Conservation (phyloP, 176 grass and related monocot species). For the Phoenix dactylifera region DNA sequence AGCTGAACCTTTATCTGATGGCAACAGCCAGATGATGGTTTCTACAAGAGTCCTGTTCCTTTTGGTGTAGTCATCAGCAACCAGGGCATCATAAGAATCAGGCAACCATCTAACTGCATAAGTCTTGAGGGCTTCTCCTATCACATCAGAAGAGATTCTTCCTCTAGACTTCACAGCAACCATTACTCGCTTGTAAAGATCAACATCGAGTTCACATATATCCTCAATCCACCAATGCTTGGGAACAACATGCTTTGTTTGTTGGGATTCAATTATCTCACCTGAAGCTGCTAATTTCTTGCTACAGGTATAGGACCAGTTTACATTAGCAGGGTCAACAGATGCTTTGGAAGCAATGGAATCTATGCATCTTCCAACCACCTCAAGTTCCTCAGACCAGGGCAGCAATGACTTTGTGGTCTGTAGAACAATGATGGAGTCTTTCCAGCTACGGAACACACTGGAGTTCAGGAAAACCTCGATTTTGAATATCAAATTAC, state of each 20-base stretch:
- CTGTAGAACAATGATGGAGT: constrained; percentile 88
- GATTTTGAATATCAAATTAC: constrained; percentile 95
- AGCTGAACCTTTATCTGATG: constrained; percentile 78
- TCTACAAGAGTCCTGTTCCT: constrained; percentile 74
- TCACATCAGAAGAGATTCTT: constrained; percentile 78
- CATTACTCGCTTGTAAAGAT: constrained; percentile 97
- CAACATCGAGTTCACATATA: constrained; percentile 82
- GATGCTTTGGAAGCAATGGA: constrained; percentile 87
- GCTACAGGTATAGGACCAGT: constrained; percentile 68
- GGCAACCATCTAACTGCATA: constrained; percentile 93
- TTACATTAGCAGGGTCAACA: constrained; percentile 70
- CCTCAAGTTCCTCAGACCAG: constrained; percentile 80
- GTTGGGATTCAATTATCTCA: constrained; percentile 55
- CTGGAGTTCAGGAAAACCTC: constrained; percentile 92
- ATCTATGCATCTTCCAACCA: constrained; percentile 84
- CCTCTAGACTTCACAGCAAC: constrained; percentile 84
- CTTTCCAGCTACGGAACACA: constrained; percentile 89
- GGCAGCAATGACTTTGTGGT: constrained; percentile 57
- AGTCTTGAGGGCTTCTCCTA: constrained; percentile 74
- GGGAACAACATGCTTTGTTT: constrained; percentile 31
- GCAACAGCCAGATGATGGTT: constrained; percentile 85
- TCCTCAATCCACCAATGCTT: constrained; percentile 98
- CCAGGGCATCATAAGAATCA: constrained; percentile 68
- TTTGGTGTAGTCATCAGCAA: constrained; percentile 77
- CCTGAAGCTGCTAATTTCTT: constrained; percentile 43